Percentiles rank a stretch among this genome's conserved stretches.
Evolutionary conservation across 257 asterid species (phyloP).

Genomic region (Pogostemon cablin): DNA sequence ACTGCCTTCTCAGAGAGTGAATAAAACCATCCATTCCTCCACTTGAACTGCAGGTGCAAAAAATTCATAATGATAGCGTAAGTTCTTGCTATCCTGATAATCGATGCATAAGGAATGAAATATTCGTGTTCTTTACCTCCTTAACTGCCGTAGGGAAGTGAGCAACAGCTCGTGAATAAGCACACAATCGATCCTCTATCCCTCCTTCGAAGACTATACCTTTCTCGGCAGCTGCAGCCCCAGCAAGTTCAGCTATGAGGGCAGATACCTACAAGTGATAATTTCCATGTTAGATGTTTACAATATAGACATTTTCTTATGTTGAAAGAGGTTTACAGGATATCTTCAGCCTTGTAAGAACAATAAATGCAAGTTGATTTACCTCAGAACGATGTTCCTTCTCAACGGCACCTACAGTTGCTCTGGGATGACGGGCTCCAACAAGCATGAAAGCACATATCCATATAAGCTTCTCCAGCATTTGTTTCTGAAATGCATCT

Average conservation of each 20-base stretch:
- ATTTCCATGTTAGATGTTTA: background rate
- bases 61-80: background rate
- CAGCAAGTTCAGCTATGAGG: constrained; percentile 80
- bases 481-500: constrained; percentile 88
- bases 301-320: background rate
- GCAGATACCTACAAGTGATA: constrained; percentile 60
- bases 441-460: constrained; percentile 98
- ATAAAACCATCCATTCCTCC: constrained; percentile 99
- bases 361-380: constrained; percentile 1
- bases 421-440: constrained; percentile 98
- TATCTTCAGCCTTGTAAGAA: background rate
- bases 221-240: constrained; percentile 84
- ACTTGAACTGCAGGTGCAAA: constrained; percentile 63
- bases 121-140: constrained; percentile 58
- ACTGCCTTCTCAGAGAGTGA: constrained; percentile 83
- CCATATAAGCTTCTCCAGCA: constrained; percentile 98
- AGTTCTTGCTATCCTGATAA: background rate
- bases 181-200: constrained; percentile 85
- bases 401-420: constrained; percentile 91
- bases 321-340: background rate
- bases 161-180: constrained; percentile 90
- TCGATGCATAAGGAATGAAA: background rate
- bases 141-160: constrained; percentile 98
- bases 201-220: constrained; percentile 71
- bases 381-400: constrained; percentile 89